Percentiles rank a stretch among this genome's conserved stretches.
phyloP scores from a whole-genome alignment of 2,329 filamentous ascomycete species.

The Paramyrothecium sp. region DNA sequence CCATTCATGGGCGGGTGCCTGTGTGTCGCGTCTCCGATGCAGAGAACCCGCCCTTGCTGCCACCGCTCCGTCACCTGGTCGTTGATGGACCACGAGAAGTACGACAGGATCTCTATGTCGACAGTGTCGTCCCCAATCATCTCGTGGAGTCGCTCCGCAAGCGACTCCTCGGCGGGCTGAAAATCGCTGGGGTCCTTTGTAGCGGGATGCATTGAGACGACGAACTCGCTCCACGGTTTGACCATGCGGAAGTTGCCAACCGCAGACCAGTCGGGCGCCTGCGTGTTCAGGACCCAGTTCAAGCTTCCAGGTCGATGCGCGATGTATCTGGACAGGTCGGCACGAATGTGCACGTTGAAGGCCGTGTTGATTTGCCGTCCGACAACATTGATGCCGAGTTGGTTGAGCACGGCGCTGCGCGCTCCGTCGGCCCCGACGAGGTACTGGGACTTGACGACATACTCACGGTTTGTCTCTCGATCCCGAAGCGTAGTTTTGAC shows the following conservation, averaged over 20 bases:
- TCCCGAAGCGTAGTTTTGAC: too few relatives aligned
- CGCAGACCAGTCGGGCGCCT: constrained; percentile 41
- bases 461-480: too few relatives aligned
- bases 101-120: constrained; percentile 41
- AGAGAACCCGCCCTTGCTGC: constrained; percentile 41
- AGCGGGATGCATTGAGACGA: constrained; percentile 32
- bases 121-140: constrained; percentile 50
- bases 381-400: constrained; percentile 29
- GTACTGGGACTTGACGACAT: too few relatives aligned
- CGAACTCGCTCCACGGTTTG: constrained; percentile 55
- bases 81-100: constrained; percentile 53
- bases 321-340: constrained; percentile 52
- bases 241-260: constrained; percentile 49
- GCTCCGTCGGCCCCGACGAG: constrained; percentile 58
- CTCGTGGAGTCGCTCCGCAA: constrained; percentile 33
- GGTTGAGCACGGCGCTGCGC: constrained; percentile 30
- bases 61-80: constrained; percentile 54
- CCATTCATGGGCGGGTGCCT: constrained; percentile 50
- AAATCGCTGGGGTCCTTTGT: neutral
- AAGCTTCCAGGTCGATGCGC: constrained; percentile 49
- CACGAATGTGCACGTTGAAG: constrained; percentile 33
- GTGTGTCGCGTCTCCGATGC: constrained; percentile 51
- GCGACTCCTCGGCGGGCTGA: too few relatives aligned
- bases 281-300: constrained; percentile 54
- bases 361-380: constrained; percentile 23